Evolutionary conservation across 176 grass and related monocot genomes (phyloP), one percentile per base, ranked within the genome.

Genomic region (Triticum monococcum): DNA sequence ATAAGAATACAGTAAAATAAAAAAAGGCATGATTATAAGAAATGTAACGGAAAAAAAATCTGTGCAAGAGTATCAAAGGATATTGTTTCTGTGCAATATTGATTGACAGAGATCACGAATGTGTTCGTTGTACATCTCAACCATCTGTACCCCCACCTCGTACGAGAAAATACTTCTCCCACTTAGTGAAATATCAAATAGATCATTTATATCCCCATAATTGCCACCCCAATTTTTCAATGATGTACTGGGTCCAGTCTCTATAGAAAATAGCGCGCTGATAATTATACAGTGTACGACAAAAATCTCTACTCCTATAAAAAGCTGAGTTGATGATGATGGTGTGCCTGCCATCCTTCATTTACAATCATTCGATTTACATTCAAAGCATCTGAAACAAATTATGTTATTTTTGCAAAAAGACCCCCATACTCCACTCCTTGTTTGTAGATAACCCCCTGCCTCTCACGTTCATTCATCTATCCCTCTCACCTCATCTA

Each of bases 71-170:
- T 80, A 84, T n/a, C 66, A 45, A 43, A 43, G 41, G 41, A 43
- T 98, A 94, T 98, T 92, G 79, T 93, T 89, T 98, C 18, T 96
- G 93, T 38, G 90, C 86, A 72, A 92, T 88, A 87, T 96, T 87
- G 22, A 91, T 94, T 83, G 90, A 92, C n/a, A 96, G 77, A 67
- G 89, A 91, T 99, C 97, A 5, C 90, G 88, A 22, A 99, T 89
- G 94, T 99, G 97, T 80, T 98, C 90, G 78, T 96, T 96, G 68
- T 99, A 99, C 90, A 94, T 96, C 83, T 99, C 97, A 79, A 99
- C 94, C 92, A 99, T 99, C 17, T 96, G 97, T 69, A 96, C 92
- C 78, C 92, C 90, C 11, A 94, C 92, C 78, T 96, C 92, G 30
- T 99, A 96, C 0, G 88, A 86, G 81, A 91, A 94, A 18, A 83